Evolutionary conservation across 2,329 filamentous ascomycete genomes (phyloP).

Genomic region (Diaporthe citrichinensis): DNA sequence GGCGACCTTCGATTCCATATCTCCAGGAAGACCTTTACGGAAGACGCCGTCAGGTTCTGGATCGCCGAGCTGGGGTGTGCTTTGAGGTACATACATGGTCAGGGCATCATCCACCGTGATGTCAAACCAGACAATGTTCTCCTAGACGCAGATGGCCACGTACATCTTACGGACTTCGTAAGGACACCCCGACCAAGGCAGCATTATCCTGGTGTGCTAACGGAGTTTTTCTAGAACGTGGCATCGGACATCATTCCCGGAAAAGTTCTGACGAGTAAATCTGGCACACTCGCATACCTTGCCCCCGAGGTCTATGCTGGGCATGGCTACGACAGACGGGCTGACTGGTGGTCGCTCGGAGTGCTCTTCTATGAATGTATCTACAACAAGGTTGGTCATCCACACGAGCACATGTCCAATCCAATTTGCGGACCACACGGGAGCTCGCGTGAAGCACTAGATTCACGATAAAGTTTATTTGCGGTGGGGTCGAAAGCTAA

Average conservation of each 20-base stretch:
- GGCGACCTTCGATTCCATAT: constrained; percentile 98
- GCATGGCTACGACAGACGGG: constrained; percentile 88
- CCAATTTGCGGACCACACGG: neutral
- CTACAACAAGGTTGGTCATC: constrained; percentile 86
- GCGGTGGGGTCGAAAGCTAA: constrained; percentile 49
- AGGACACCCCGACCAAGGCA: constrained; percentile 52
- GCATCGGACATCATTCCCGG: constrained; percentile 91
- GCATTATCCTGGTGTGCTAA: constrained; percentile 51
- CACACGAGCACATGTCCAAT: constrained; percentile 9
- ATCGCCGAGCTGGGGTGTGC: constrained; percentile 95
- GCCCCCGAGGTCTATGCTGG: constrained; percentile 96
- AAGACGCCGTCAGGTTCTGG: constrained; percentile 97
- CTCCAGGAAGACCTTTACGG: constrained; percentile 96
- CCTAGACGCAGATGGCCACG: constrained; percentile 89
- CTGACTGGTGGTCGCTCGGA: constrained; percentile 98
- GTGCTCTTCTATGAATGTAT: constrained; percentile 99
- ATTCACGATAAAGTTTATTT: constrained; percentile 27
- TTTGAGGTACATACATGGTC: constrained; percentile 85
- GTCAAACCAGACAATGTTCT: constrained; percentile 94
- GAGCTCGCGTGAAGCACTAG: constrained; percentile 26
- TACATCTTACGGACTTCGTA: constrained; percentile 98
- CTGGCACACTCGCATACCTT: constrained; percentile 94
- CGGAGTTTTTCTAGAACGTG: constrained; percentile 79
- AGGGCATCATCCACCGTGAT: constrained; percentile 91
- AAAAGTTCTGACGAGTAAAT: constrained; percentile 92